These are phyloP conservation scores for Brassica hybrid DNA, from an alignment of 441 rosid species.

Conservation along the genomic window DNA sequence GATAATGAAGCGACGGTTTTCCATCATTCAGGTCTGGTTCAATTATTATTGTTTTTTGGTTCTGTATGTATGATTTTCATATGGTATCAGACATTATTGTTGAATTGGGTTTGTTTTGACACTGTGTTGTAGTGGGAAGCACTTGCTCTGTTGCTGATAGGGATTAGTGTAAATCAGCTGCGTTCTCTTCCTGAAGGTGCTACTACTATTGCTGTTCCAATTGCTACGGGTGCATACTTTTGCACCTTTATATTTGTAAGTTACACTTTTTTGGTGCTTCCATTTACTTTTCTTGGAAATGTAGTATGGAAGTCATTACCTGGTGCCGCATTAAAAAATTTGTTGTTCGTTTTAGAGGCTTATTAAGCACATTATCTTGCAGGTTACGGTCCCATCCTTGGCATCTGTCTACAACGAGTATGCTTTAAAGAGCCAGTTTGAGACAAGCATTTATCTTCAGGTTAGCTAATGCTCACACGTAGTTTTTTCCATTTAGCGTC, in stretches of 20 bases:
- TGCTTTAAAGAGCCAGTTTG: conserved; percentile 92
- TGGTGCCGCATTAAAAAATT: background rate
- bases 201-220: conserved; percentile 68
- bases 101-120: conserved; percentile 28
- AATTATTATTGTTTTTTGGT: conserved; percentile 30
- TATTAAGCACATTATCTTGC: conserved; percentile 35
- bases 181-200: conserved; percentile 82
- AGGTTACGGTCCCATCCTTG: conserved; percentile 93
- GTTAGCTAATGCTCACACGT: conserved; percentile 44
- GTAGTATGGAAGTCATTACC: conserved; percentile 17
- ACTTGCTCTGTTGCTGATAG: conserved; percentile 89
- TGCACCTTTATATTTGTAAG: conserved; percentile 90
- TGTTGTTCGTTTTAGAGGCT: conserved; percentile 29
- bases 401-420: conserved; percentile 96
- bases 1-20: conserved; percentile 88
- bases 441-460: conserved; percentile 97
- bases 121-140: conserved; percentile 85
- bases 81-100: conserved; percentile 6
- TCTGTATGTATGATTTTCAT: background rate
- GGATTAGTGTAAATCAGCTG: conserved; percentile 89
- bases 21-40: conserved; percentile 75
- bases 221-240: conserved; percentile 80
- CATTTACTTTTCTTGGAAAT: conserved; percentile 5
- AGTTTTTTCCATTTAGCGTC: conserved; percentile 18
- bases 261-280: conserved; percentile 18